Percentiles rank a stretch among this genome's conserved stretches.
phyloP scores from a whole-genome alignment of 2,329 filamentous ascomycete species.

The Nigrospora sphaerica region DNA sequence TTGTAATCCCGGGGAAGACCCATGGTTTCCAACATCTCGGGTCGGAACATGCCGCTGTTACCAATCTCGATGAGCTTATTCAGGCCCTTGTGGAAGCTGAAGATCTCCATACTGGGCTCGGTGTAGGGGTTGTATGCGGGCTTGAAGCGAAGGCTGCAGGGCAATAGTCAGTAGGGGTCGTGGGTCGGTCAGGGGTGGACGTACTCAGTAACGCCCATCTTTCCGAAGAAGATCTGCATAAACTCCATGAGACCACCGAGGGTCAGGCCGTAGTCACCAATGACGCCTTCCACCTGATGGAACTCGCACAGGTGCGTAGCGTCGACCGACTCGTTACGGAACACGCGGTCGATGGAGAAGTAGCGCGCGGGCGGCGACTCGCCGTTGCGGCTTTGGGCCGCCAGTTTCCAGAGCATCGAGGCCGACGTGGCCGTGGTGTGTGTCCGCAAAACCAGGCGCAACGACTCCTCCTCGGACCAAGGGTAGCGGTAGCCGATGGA shows the following conservation, averaged over 20 bases:
- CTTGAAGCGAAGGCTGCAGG: constrained; percentile 80
- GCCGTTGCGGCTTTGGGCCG: constrained; percentile 66
- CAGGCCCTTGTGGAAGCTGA: constrained; percentile 85
- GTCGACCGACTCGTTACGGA: constrained; percentile 93
- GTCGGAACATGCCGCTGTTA: constrained; percentile 97
- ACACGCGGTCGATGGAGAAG: constrained; percentile 97
- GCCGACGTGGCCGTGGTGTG: constrained; percentile 93
- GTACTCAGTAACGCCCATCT: constrained; percentile 73
- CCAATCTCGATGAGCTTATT: constrained; percentile 94
- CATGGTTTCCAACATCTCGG: constrained; percentile 95
- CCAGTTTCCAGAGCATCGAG: constrained; percentile 84
- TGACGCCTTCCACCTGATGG: constrained; percentile 97
- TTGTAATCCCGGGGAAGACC: constrained; percentile 85
- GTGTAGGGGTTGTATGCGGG: constrained; percentile 94
- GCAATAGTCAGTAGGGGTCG: not conserved
- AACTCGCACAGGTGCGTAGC: constrained; percentile 96
- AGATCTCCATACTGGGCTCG: constrained; percentile 97
- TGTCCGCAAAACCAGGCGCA: constrained; percentile 83
- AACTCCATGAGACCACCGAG: constrained; percentile 88
- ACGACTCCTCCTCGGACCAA: constrained; percentile 81
- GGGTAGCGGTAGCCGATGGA: constrained; percentile 96
- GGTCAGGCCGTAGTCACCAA: constrained; percentile 90
- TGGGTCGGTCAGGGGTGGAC: not conserved
- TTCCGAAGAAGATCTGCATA: constrained; percentile 91
- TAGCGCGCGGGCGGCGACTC: constrained; percentile 69